phyloP scores from a whole-genome alignment of 352 stramenopile species.

The Blastocystis sp. region DNA sequence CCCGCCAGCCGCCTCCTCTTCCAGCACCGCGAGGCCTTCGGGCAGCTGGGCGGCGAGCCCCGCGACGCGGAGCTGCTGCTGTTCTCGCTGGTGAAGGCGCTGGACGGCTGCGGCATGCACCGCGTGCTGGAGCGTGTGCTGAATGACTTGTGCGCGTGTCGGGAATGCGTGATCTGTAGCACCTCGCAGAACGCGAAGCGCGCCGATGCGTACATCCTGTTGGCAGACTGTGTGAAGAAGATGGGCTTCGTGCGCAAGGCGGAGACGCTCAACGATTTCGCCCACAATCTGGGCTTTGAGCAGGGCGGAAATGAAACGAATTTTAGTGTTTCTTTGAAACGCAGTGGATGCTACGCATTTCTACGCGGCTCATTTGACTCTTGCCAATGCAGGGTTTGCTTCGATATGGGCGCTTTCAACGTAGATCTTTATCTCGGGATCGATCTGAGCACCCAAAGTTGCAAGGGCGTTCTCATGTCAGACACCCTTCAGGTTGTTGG shows the following conservation, averaged over 20 bases:
- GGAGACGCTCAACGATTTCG: conserved; percentile 43
- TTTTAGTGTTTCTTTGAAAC: conserved; percentile 20
- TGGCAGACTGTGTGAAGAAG: conserved; percentile 38
- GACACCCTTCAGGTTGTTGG: conserved; percentile 23
- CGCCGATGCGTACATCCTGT: not conserved
- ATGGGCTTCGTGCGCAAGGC: conserved; percentile 30
- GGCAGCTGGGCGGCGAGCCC: not conserved
- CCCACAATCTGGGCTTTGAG: conserved; percentile 46
- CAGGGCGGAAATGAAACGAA: conserved; percentile 31
- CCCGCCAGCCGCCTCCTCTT: not conserved
- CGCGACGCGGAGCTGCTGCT: conserved; percentile 13
- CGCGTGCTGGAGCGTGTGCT: conserved; percentile 38
- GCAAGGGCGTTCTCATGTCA: conserved; percentile 70
- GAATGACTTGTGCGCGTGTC: conserved; percentile 24
- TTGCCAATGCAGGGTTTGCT: conserved; percentile 1
- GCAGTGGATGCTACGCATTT: not conserved
- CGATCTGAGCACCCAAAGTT: conserved; percentile 71
- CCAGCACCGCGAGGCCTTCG: not conserved
- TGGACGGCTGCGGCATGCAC: not conserved
- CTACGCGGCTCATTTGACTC: not conserved
- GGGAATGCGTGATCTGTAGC: not conserved
- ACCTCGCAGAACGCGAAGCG: conserved; percentile 40
- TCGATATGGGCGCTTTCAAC: not conserved
- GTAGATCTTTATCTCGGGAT: conserved; percentile 71
- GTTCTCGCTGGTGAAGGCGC: not conserved